Conservation (phyloP, 495 filamentous ascomycete species). For the Annulohypoxylon moriforme region DNA sequence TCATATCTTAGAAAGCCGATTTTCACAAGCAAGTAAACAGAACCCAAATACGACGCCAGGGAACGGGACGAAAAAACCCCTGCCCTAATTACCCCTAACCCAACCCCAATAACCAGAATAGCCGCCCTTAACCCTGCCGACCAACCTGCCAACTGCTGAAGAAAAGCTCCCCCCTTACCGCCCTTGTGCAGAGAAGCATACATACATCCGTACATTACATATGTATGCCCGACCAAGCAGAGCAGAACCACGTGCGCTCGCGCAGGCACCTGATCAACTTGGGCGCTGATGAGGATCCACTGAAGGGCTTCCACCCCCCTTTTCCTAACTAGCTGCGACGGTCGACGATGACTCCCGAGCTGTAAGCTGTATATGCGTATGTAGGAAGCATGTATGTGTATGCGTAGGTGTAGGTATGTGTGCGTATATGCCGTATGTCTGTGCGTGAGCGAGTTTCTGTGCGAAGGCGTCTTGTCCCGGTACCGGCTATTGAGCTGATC, state of each 20-base stretch:
- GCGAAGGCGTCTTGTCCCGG: not conserved
- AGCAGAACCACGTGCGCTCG: constrained; percentile 27
- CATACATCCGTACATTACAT: constrained; percentile 1
- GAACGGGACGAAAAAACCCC: constrained; percentile 1
- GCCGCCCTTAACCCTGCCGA: constrained; percentile 38
- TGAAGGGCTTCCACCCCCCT: constrained; percentile 4
- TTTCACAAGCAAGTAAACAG: constrained; percentile 8
- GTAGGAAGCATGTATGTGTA: not conserved
- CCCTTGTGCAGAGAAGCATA: constrained; percentile 24
- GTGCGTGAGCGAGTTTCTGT: not conserved
- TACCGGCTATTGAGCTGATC: constrained; percentile 14
- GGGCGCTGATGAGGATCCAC: constrained; percentile 38
- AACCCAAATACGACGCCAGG: constrained; percentile 12
- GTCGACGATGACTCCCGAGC: not conserved
- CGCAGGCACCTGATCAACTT: constrained; percentile 41
- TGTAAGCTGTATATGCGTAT: not conserved
- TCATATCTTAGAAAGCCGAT: not conserved
- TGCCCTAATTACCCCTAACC: constrained; percentile 12
- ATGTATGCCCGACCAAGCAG: constrained; percentile 40
- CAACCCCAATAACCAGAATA: constrained; percentile 38
- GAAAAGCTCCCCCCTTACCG: constrained; percentile 20
- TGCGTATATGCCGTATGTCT: not conserved
- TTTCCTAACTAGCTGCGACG: constrained; percentile 7
- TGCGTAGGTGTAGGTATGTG: not conserved
- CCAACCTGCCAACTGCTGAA: not conserved